Percentiles rank a stretch among this genome's conserved stretches.
Evolutionary conservation across 495 filamentous ascomycete genomes (phyloP).

Genomic region (Schizothecium vesticola): DNA sequence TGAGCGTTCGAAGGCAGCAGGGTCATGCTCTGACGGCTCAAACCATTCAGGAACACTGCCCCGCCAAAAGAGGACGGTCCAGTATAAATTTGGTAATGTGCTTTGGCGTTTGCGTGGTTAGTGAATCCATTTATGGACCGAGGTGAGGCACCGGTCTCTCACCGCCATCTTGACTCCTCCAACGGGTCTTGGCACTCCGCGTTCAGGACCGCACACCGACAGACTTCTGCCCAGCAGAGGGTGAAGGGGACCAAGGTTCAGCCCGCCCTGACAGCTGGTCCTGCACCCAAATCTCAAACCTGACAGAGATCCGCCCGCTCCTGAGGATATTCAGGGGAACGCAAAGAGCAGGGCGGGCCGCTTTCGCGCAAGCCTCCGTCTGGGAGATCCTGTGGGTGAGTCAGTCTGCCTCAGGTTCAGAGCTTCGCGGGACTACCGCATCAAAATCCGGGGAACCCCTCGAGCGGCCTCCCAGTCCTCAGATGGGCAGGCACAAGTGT

Average conservation of each 20-base stretch:
- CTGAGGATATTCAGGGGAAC: neutral
- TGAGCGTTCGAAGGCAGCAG: neutral
- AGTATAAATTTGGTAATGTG: neutral
- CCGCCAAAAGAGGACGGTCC: neutral
- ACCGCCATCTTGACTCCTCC: constrained; percentile 1
- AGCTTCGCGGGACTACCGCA: constrained; percentile 10
- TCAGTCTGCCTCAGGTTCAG: constrained; percentile 11
- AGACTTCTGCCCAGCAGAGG: neutral
- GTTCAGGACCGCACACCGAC: neutral
- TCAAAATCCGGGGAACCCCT: constrained; percentile 14
- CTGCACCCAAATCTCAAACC: neutral
- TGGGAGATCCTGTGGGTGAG: constrained; percentile 8
- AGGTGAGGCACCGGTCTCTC: neutral
- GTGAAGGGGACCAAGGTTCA: neutral
- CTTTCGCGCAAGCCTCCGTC: neutral
- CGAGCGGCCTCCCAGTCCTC: neutral
- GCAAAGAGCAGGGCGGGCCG: constrained; percentile 1
- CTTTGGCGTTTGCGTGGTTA: neutral
- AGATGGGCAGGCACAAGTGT: constrained; percentile 2
- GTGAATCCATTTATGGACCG: neutral
- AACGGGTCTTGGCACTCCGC: neutral
- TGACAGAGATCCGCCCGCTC: neutral
- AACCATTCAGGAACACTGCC: neutral
- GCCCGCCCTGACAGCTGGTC: neutral
- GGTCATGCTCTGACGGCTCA: neutral